Evolutionary conservation across 768 basidiomycete species (phyloP).

Genomic region (Xerocomellus chrysenteron): DNA sequence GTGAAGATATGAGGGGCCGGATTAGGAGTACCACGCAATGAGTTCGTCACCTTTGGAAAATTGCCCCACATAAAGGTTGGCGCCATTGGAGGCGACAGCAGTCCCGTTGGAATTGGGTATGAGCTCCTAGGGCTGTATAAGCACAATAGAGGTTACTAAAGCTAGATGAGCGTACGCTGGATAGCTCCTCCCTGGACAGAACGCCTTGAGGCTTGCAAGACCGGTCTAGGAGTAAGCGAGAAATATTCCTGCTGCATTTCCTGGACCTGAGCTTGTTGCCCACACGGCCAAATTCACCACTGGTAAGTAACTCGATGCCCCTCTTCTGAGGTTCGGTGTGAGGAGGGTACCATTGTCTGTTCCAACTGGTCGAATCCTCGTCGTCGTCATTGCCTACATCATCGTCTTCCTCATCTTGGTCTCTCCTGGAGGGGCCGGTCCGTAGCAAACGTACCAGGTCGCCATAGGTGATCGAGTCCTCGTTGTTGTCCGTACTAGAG

Average conservation of each 20-base stretch:
- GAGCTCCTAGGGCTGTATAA: constrained; percentile 47
- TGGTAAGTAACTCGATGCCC: constrained; percentile 64
- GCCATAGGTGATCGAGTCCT: constrained; percentile 20
- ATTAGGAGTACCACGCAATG: background rate
- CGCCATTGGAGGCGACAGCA: constrained; percentile 67
- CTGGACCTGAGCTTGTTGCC: constrained; percentile 47
- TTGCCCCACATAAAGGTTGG: constrained; percentile 84
- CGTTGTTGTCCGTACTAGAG: background rate
- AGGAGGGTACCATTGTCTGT: constrained; percentile 35
- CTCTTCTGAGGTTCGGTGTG: constrained; percentile 58
- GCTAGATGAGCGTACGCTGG: constrained; percentile 44
- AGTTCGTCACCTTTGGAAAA: constrained; percentile 62
- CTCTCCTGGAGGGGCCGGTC: constrained; percentile 13
- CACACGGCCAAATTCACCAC: constrained; percentile 80
- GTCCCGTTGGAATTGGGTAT: constrained; percentile 81
- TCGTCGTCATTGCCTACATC: constrained; percentile 39
- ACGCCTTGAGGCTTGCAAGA: constrained; percentile 34
- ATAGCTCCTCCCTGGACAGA: constrained; percentile 50
- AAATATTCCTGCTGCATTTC: constrained; percentile 45
- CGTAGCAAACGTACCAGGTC: constrained; percentile 26
- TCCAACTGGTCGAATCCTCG: constrained; percentile 18
- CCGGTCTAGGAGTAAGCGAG: constrained; percentile 47
- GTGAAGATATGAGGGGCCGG: constrained; percentile 1
- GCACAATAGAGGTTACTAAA: background rate
- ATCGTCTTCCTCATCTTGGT: constrained; percentile 42